phyloP scores from a whole-genome alignment of 202 grass and related monocot genomes.

The Setaria viridis region DNA sequence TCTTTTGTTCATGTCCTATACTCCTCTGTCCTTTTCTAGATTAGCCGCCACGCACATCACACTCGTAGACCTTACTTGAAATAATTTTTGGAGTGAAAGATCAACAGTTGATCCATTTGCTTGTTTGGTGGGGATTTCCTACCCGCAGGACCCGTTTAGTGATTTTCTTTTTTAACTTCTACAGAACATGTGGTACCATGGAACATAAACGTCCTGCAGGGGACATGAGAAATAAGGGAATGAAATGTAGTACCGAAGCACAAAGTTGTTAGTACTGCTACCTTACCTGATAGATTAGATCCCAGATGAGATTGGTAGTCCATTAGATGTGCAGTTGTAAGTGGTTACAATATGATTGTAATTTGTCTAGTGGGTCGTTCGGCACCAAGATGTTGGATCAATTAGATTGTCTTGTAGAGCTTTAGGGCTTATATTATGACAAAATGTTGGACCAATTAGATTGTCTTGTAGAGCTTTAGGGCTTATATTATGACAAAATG shows the following conservation, averaged over 20 bases:
- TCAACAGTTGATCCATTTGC: not conserved
- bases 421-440: not conserved
- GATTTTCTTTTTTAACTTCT: not conserved
- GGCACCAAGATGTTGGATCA: not conserved
- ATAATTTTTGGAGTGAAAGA: not conserved
- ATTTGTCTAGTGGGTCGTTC: not conserved
- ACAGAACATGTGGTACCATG: not conserved
- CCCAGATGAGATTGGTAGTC: not conserved
- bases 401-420: not conserved
- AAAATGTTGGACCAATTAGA: not conserved
- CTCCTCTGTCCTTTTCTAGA: not conserved
- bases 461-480: not conserved
- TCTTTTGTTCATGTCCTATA: not conserved
- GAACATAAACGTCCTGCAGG: not conserved
- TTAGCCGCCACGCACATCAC: not conserved
- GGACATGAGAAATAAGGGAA: not conserved
- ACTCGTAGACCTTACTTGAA: not conserved
- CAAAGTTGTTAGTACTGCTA: not conserved
- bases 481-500: not conserved
- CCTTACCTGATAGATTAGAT: not conserved
- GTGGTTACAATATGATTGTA: conserved; percentile 1
- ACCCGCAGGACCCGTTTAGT: not conserved
- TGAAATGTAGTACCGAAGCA: not conserved
- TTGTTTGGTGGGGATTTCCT: not conserved
- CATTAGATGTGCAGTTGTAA: not conserved